Percentiles rank a stretch among this genome's conserved stretches.
phyloP scores from a whole-genome alignment of 495 filamentous ascomycete species.

The Acidomyces sp. region DNA sequence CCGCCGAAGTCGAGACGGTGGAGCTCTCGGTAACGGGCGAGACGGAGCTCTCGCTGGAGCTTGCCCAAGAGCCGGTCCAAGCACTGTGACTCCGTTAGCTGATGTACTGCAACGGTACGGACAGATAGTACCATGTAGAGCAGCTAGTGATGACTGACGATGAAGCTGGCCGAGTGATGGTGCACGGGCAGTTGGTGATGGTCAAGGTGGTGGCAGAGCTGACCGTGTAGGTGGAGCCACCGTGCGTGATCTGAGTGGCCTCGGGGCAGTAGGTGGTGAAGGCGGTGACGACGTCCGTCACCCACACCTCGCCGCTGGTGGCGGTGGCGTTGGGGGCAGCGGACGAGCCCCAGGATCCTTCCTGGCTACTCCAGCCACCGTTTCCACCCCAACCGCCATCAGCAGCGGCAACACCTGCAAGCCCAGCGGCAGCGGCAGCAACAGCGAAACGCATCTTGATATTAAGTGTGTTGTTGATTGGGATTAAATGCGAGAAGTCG shows the following conservation, averaged over 20 bases:
- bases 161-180: constrained; percentile 56
- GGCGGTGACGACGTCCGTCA: constrained; percentile 65
- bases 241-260: constrained; percentile 57
- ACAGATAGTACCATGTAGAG: neutral
- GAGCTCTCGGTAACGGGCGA: constrained; percentile 1
- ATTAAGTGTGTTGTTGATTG: constrained; percentile 13
- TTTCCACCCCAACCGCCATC: too few relatives aligned
- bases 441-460: constrained; percentile 81
- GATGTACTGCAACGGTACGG: too few relatives aligned
- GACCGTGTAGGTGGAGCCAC: constrained; percentile 63
- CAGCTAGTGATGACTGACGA: constrained; percentile 27
- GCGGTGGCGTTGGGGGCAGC: neutral
- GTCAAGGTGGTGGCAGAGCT: constrained; percentile 69
- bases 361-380: too few relatives aligned
- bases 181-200: constrained; percentile 59
- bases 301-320: constrained; percentile 36
- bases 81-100: neutral
- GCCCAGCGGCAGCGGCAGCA: constrained; percentile 47
- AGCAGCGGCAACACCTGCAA: constrained; percentile 34
- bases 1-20: neutral
- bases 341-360: too few relatives aligned
- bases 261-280: constrained; percentile 80
- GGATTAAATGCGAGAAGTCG: too few relatives aligned
- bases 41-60: neutral
- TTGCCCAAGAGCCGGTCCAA: neutral